Base-by-base conservation (phyloP, 352 stramenopile species). In the Phytophthora brassicae region DNA sequence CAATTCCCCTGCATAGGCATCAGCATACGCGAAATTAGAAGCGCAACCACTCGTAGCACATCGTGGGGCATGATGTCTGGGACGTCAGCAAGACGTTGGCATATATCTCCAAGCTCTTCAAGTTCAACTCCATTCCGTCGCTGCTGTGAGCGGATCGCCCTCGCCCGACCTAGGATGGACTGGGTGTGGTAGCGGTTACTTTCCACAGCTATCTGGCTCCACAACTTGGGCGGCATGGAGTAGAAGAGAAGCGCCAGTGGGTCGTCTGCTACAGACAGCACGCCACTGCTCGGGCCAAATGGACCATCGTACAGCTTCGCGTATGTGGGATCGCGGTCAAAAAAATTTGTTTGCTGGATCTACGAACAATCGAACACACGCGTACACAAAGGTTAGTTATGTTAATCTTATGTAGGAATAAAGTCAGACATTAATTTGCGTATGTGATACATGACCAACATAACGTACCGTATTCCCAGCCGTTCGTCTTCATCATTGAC, bases 381-480 rank as follows among this genome's bases (percentile, higher is more conserved):
- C n/a, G 33, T 43, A 19, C 16, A 53, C 28, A 29, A 17, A 24
- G 7, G 33, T 43, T 29, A 42, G n/a, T 35, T 43, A 41, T 41
- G 26, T 29, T 43, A 17, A 17, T 28, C 20, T 17, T 43, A 53
- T 43, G 46, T 53, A 43, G 29, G 46, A 53, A n/a, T 16, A 4
- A 31, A 28, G 33, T 4, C n/a, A 22, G 1, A 4, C 38, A 22
- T 45, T 16, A 23, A 13, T 24, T 17, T 4, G 9, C 38, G 11
- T 45, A 45, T 45, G 38, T 23, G 23, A 17, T 24, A 45, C 24
- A 23, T 20, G n/a, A 45, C 1, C 38, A 45, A 45, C 38, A 45
- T 45, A 45, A 26, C 38, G 38, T 45, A 45, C 38, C 38, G 12
- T 45, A 45, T 45, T 38, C 38, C 38, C 38, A 45, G 38, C 38